Conservation (phyloP, 257 asterid genomes). For the Rubia yunnanensis region DNA sequence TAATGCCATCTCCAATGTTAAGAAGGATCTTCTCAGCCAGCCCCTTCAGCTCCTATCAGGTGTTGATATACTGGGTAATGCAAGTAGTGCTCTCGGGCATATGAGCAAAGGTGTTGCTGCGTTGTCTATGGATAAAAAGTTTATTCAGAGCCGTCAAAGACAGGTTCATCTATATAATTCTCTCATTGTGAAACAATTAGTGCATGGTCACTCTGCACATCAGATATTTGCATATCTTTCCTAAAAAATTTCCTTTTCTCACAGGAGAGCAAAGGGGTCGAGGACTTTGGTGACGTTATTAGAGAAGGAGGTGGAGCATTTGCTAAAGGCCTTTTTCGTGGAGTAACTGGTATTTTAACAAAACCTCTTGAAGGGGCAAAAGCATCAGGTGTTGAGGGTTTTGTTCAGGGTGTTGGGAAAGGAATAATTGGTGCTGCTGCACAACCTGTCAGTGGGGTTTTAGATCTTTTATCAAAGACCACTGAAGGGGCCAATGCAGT, state of each 20-base stretch:
- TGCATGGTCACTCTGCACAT: neutral
- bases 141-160: constrained; percentile 95
- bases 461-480: constrained; percentile 92
- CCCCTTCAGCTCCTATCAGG: constrained; percentile 97
- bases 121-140: constrained; percentile 96
- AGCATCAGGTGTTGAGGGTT: constrained; percentile 98
- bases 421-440: constrained; percentile 98
- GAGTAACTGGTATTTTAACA: constrained; percentile 93
- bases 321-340: constrained; percentile 94
- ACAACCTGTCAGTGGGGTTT: constrained; percentile 97
- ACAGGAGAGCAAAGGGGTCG: constrained; percentile 95
- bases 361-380: constrained; percentile 99
- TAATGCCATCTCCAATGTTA: constrained; percentile 71
- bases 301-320: constrained; percentile 99
- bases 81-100: constrained; percentile 99
- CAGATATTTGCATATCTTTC: neutral
- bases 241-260: neutral
- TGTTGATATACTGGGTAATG: constrained; percentile 96
- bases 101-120: constrained; percentile 99
- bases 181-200: neutral
- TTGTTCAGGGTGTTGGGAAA: constrained; percentile 98
- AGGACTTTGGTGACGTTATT: constrained; percentile 94
- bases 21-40: constrained; percentile 93
- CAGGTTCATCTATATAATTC: constrained; percentile 42
- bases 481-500: constrained; percentile 99